These are phyloP conservation scores for Symbiodinium natans DNA, from an alignment of 73 alveolate species.

Conservation along the genomic window DNA sequence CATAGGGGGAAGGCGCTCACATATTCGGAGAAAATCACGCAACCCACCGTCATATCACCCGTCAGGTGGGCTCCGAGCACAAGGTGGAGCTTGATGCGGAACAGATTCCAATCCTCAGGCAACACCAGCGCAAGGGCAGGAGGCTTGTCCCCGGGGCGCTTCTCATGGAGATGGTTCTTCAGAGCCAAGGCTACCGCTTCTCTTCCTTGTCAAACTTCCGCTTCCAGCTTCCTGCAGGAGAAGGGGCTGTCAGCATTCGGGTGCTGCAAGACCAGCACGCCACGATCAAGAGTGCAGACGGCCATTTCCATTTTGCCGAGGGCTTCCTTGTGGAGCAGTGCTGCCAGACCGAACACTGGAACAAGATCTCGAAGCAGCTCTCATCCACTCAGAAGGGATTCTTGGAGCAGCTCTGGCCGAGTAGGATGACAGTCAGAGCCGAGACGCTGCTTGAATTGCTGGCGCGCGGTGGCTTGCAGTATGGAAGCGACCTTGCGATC, in stretches of 20 bases:
- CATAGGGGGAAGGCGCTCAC: no score
- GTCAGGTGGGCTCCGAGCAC: no score
- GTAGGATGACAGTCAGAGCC: background rate
- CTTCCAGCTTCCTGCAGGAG: background rate
- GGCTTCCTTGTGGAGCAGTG: background rate
- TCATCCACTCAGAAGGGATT: background rate
- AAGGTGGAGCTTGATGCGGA: no score
- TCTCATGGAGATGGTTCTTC: background rate
- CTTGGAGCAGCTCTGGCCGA: background rate
- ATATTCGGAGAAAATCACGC: no score
- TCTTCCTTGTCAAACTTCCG: no score
- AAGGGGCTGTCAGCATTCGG: background rate
- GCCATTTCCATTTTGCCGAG: background rate
- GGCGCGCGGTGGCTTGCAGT: slow-evolving; percentile 10
- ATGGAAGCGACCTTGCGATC: background rate
- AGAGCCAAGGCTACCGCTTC: background rate
- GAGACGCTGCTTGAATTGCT: background rate
- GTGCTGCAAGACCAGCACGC: background rate
- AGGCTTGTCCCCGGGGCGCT: background rate
- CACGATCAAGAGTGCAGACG: background rate
- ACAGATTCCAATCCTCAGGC: background rate
- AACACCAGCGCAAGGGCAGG: background rate
- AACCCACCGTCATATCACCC: no score
- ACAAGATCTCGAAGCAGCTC: background rate
- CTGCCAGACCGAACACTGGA: background rate